Conservation (phyloP, 2,329 filamentous ascomycete species). For the Rhynchosporium graminicola region DNA sequence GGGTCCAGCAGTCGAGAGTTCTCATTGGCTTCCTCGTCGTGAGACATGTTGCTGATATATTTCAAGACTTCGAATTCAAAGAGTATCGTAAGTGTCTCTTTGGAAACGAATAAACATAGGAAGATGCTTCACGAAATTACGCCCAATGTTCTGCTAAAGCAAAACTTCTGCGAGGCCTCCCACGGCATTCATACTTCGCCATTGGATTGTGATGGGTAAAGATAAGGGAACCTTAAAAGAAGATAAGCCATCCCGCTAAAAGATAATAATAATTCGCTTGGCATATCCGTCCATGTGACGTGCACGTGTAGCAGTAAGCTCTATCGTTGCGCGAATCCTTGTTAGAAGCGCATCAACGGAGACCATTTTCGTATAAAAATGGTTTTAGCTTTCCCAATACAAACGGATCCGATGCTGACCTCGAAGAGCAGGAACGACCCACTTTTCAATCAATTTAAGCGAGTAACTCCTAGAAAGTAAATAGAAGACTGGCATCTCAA, state of each 20-base stretch:
- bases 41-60: constrained; percentile 17
- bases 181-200: neutral
- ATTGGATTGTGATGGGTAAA: neutral
- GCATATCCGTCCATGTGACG: neutral
- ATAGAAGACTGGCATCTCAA: neutral
- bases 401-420: neutral
- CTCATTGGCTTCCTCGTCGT: constrained; percentile 32
- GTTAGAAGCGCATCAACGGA: neutral
- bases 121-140: neutral
- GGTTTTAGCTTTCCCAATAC: too few species aligned
- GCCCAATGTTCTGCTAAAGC: neutral
- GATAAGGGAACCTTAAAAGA: neutral
- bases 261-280: constrained; percentile 1
- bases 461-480: neutral
- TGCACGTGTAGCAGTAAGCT: neutral
- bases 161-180: neutral
- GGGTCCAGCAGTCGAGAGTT: constrained; percentile 29
- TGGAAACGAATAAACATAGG: neutral
- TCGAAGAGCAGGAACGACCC: neutral
- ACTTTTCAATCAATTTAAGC: neutral
- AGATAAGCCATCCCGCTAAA: neutral
- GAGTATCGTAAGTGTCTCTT: neutral
- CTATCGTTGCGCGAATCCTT: neutral
- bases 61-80: neutral
- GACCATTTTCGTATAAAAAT: too few species aligned